phyloP scores from a whole-genome alignment of 805 yeast species.

The Candida parachauliodes region DNA sequence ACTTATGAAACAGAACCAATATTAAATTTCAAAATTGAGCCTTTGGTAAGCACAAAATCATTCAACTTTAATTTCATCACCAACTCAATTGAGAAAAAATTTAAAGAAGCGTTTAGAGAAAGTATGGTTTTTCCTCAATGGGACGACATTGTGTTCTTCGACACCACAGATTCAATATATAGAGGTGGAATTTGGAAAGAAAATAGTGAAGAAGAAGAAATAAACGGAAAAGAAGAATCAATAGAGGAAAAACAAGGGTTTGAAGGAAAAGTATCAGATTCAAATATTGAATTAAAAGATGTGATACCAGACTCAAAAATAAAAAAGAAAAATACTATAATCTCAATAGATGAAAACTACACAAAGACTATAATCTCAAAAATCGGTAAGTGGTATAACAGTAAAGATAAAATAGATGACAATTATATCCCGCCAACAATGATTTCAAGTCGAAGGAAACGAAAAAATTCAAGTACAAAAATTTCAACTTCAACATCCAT shows the following conservation, averaged over 20 bases:
- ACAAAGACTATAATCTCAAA: constrained; percentile 25
- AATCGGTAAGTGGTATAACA: constrained; percentile 68
- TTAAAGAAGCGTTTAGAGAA: constrained; percentile 75
- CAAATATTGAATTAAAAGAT: neutral
- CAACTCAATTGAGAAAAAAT: constrained; percentile 70
- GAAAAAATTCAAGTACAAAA: constrained; percentile 8
- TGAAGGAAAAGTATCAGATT: neutral
- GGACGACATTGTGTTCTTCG: constrained; percentile 79
- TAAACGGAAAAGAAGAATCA: too few species aligned
- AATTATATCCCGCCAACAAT: constrained; percentile 56
- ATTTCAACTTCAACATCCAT: neutral
- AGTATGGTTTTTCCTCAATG: constrained; percentile 80
- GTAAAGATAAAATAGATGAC: constrained; percentile 30
- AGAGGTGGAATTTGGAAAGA: constrained; percentile 92
- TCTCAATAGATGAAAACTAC: neutral
- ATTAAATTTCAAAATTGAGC: constrained; percentile 75
- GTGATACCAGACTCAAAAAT: constrained; percentile 12
- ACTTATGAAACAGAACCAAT: constrained; percentile 77
- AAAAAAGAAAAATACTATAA: constrained; percentile 13
- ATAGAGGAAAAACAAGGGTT: too few species aligned
- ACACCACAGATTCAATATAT: constrained; percentile 64
- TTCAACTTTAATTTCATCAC: constrained; percentile 76
- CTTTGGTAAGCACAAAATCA: constrained; percentile 83
- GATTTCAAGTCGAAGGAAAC: constrained; percentile 55
- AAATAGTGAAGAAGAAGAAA: too few species aligned